Base-by-base conservation (phyloP, 225 moss, liverwort and hornwort genomes). In the Anthoceros angustus region DNA sequence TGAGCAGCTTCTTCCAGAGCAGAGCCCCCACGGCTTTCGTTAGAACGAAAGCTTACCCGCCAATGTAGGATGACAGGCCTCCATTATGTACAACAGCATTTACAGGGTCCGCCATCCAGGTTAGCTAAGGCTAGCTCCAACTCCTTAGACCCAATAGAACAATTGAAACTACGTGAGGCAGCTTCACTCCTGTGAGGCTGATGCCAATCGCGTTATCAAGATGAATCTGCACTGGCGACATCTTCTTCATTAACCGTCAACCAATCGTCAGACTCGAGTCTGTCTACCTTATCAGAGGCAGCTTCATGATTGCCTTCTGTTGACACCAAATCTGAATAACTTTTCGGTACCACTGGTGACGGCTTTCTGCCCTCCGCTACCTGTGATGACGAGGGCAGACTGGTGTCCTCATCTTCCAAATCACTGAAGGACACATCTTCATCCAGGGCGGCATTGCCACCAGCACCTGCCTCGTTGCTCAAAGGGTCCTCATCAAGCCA, bases 381-480 rank as follows among this genome's bases (percentile, higher is more conserved):
- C 25, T 70, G 70, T 42, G 69, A 64, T 32, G 77, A 42, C 7
- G 23, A 23, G 18, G 55, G 7, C 8, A 55, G 5, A 55, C 18
- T 15, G 14, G 55, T 55, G 42, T 86, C 82, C 11, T 85, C 93
- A 42, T 90, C 93, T 77, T 94, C 93, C 50, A 94, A 74, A 68
- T 94, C 93, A 77, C 93, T 94, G 86, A 94, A 94, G 41, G 93
- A 94, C 63, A 94, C 93, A 64, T 94, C 93, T 68, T 90, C 90
- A 25, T 82, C 81, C 75, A 80, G 67, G 71, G 67, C 85, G 68
- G 63, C 70, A 26, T 74, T 63, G 42, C 66, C 64, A 62, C 81
- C 84, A 78, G 77, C 67, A 61, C 66, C 20, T 66, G 50, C 32
- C 39, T 12, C 49, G 48, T 23, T 69, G 68, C 49, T 62, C 10